These are phyloP conservation scores for Mortierella polycephala DNA, from an alignment of 371 early-diverging fungal genomes.

Conservation along the genomic window DNA sequence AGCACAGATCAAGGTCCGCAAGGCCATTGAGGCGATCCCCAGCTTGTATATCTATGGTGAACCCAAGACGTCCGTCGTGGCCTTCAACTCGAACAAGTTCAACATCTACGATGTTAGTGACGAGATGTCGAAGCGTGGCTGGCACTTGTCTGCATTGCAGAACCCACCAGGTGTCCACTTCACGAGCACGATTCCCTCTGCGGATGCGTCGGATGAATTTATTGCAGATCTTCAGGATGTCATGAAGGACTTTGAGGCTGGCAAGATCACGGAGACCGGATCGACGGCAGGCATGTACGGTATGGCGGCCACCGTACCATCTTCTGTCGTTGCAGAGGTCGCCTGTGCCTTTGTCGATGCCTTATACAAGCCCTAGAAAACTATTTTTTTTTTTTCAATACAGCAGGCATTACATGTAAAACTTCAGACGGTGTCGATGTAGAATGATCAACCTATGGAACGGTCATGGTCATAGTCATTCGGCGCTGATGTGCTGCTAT, in stretches of 20 bases:
- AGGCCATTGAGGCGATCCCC: slow-evolving; percentile 62
- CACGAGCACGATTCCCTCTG: slow-evolving; percentile 87
- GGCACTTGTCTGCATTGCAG: slow-evolving; percentile 92
- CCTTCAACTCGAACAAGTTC: slow-evolving; percentile 76
- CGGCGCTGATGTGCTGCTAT: too few species aligned
- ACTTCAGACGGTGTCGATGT: neutral
- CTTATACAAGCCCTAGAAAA: slow-evolving; percentile 75
- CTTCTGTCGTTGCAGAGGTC: slow-evolving; percentile 86
- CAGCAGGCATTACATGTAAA: neutral
- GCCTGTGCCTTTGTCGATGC: slow-evolving; percentile 88
- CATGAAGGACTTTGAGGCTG: slow-evolving; percentile 71
- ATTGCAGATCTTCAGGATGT: slow-evolving; percentile 83
- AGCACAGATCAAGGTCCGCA: slow-evolving; percentile 76
- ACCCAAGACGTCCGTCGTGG: slow-evolving; percentile 87
- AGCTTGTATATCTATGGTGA: slow-evolving; percentile 87
- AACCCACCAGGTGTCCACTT: slow-evolving; percentile 92
- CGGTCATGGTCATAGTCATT: too few species aligned
- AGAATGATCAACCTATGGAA: too few species aligned
- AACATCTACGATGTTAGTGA: slow-evolving; percentile 92
- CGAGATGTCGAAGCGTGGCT: slow-evolving; percentile 76
- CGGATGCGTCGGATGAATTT: slow-evolving; percentile 77
- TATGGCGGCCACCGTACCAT: slow-evolving; percentile 87
- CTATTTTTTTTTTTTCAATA: too few species aligned
- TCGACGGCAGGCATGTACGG: slow-evolving; percentile 92
- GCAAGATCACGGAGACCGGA: slow-evolving; percentile 77